These are phyloP conservation scores for Tetracladium setigerum DNA, from an alignment of 495 filamentous ascomycete species.

Conservation along the genomic window DNA sequence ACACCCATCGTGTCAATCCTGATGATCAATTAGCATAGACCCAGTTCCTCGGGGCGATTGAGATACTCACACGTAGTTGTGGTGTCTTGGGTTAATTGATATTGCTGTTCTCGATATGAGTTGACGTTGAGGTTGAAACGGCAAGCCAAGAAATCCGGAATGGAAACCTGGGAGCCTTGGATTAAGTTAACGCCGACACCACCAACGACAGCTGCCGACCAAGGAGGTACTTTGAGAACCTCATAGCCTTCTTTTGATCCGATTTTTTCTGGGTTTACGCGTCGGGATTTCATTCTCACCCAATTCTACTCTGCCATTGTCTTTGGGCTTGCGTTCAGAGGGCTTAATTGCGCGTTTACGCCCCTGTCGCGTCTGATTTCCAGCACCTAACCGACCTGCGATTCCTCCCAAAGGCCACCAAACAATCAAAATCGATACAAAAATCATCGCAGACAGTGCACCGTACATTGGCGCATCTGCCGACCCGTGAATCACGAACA, in stretches of 20 bases:
- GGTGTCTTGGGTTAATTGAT: slow-evolving; percentile 4
- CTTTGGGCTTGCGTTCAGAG: slow-evolving; percentile 9
- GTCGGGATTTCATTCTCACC: slow-evolving; percentile 15
- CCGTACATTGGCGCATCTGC: neutral
- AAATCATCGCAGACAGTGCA: neutral
- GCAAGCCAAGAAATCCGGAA: too few relatives aligned
- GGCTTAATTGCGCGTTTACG: slow-evolving; percentile 15
- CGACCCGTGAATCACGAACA: neutral
- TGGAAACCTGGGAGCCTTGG: too few relatives aligned
- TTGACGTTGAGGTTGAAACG: slow-evolving; percentile 10
- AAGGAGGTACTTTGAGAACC: slow-evolving; percentile 17
- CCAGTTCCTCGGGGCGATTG: neutral
- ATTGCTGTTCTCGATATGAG: slow-evolving; percentile 4
- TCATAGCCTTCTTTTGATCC: slow-evolving; percentile 14
- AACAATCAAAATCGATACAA: neutral
- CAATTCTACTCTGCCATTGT: slow-evolving; percentile 7
- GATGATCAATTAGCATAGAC: slow-evolving; percentile 7
- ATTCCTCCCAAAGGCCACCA: neutral
- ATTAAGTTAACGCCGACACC: too few relatives aligned
- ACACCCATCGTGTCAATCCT: slow-evolving; percentile 65
- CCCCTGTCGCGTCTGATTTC: neutral
- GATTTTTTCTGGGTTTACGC: slow-evolving; percentile 20
- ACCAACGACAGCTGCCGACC: slow-evolving; percentile 14
- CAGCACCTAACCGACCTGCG: neutral
- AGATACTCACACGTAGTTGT: slow-evolving; percentile 1